Conservation (phyloP, 805 yeast genomes). For the Nematodospora valgi region DNA sequence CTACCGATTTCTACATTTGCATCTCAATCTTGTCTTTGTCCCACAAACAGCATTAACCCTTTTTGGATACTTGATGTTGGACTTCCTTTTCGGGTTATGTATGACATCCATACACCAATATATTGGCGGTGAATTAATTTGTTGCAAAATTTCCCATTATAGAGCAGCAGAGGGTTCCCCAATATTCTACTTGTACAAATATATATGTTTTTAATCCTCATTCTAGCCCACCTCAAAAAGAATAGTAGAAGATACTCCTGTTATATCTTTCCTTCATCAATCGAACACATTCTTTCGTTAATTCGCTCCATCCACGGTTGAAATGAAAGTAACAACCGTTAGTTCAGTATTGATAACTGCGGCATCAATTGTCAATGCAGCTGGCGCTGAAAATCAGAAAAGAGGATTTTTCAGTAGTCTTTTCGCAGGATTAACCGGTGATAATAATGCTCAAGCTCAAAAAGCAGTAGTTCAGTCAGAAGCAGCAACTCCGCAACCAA, state of each 20-base stretch:
- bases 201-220: background rate
- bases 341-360: background rate
- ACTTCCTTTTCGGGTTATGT: too few relatives aligned
- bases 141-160: too few relatives aligned
- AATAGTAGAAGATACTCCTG: background rate
- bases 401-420: slow-evolving; percentile 7
- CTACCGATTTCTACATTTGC: too few relatives aligned
- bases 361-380: slow-evolving; percentile 2
- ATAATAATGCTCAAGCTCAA: too few relatives aligned
- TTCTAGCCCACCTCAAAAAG: background rate
- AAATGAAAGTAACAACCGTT: slow-evolving; percentile 6
- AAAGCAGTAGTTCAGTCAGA: too few relatives aligned
- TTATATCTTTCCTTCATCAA: background rate
- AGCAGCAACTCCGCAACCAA: background rate
- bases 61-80: too few relatives aligned
- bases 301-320: background rate
- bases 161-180: too few relatives aligned
- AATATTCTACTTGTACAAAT: too few relatives aligned
- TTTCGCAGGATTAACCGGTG: slow-evolving; percentile 2
- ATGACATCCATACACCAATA: too few relatives aligned
- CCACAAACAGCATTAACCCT: too few relatives aligned
- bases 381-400: slow-evolving; percentile 2
- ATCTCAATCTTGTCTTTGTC: too few relatives aligned
- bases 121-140: too few relatives aligned
- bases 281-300: background rate